Base-by-base conservation (phyloP, 495 filamentous ascomycete species). In the Parachaetomium inaequale region DNA sequence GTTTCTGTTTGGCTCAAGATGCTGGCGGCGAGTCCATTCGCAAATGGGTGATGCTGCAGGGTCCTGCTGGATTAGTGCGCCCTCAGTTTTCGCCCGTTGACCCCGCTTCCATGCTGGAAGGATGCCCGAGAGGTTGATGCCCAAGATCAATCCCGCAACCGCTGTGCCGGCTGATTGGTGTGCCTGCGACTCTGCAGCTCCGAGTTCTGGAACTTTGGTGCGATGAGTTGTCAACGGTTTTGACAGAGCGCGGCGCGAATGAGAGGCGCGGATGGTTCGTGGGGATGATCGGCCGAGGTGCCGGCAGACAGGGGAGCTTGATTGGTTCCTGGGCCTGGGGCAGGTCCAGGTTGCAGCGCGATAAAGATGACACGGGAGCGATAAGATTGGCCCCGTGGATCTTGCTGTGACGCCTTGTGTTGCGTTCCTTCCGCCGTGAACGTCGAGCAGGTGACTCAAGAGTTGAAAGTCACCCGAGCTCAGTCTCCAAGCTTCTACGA, bases 141-240 rank as follows among this genome's bases (percentile, higher is more conserved):
- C 64, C 67, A 66, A 69, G 31, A 26, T 45, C 51, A 56, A 64
- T 66, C 49, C 59, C 58, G 61, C 53, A 40, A 10, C 51, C 51
- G 25, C 34, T 40, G 55, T 31, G 53, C 25, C 28, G 58, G 49
- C 23, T 62, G 66, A 70, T 70, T 70, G 68, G 68, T 66, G 66
- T 68, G 65, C 66, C 66, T 68, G 63, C 54, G 53, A 34, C 49
- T 59, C 26, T 66, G 68, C 66, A 68, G 63, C 55, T 32, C 42
- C 45, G 54, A 36, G 40, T 28, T n/a, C 36, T 60, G 34, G 25
- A 36, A 38, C 51, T 53, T n/a, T n/a, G n/a, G n/a, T n/a, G n/a
- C 63, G 66, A 61, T 70, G 68, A 68, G 63, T 63, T 65, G 68
- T 68, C 63, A 38, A 43, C 17, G 36, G 43, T 40, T 42, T 23